These are phyloP conservation scores for Carex sylvatica DNA, from an alignment of 202 grass and related monocot genomes.

Conservation along the genomic window DNA sequence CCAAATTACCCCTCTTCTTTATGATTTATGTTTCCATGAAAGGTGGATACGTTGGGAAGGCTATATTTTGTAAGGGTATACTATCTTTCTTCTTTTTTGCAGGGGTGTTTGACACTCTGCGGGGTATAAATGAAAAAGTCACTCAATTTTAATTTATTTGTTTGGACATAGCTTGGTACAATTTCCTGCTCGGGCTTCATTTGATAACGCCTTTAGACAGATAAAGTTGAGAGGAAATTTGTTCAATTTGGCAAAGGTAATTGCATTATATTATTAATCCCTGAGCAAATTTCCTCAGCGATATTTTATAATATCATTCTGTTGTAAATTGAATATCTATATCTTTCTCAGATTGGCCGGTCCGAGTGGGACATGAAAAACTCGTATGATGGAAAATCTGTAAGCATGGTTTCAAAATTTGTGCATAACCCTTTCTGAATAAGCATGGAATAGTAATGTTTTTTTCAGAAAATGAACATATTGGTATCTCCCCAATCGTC, in stretches of 20 bases:
- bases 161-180: constrained; percentile 58
- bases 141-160: constrained; percentile 15
- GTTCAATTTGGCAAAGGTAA: constrained; percentile 63
- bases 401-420: constrained; percentile 48
- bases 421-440: constrained; percentile 9
- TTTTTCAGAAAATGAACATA: constrained; percentile 25
- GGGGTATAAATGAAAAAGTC: not conserved
- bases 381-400: constrained; percentile 75
- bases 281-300: constrained; percentile 24
- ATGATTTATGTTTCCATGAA: not conserved
- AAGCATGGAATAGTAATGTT: not conserved
- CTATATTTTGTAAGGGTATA: not conserved
- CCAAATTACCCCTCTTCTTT: not conserved
- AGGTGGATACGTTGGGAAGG: not conserved
- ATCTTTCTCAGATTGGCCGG: constrained; percentile 43
- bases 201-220: constrained; percentile 43
- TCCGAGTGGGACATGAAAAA: constrained; percentile 60
- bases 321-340: constrained; percentile 25
- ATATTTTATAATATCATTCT: constrained; percentile 18
- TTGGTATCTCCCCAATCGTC: not conserved
- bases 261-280: not conserved
- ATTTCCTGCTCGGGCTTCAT: constrained; percentile 63
- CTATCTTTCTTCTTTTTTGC: not conserved
- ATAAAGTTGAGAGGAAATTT: constrained; percentile 35
- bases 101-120: not conserved